These are phyloP conservation scores for Cytospora leucostoma DNA, from an alignment of 2,329 filamentous ascomycete species.

Conservation along the genomic window DNA sequence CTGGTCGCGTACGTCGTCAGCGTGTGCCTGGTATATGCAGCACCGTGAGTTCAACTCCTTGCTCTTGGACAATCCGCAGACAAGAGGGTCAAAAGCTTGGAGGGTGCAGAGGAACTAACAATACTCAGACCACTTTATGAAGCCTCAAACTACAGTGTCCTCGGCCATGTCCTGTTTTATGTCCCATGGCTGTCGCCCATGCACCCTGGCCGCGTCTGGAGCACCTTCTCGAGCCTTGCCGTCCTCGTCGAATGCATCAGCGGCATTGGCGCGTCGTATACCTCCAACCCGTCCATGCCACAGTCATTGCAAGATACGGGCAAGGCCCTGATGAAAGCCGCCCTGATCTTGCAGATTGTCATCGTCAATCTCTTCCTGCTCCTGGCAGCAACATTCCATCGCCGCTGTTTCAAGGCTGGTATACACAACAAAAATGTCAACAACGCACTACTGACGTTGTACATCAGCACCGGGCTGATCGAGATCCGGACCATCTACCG, in stretches of 20 bases:
- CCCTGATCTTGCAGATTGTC: conserved; percentile 49
- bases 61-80: background rate
- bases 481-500: conserved; percentile 52
- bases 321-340: conserved; percentile 42
- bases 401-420: conserved; percentile 34
- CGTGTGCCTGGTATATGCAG: conserved; percentile 40
- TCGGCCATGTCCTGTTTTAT: conserved; percentile 63
- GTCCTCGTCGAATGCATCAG: conserved; percentile 50
- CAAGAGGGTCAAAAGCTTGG: background rate
- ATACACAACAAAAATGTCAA: conserved; percentile 29
- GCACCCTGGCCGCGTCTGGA: conserved; percentile 47
- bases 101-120: conserved; percentile 3
- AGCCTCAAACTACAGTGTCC: conserved; percentile 64
- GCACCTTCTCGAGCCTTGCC: conserved; percentile 50
- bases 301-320: conserved; percentile 38
- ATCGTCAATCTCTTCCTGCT: conserved; percentile 48
- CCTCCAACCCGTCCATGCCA: conserved; percentile 40
- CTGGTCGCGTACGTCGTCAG: conserved; percentile 45
- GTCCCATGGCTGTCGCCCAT: conserved; percentile 60
- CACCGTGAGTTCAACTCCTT: conserved; percentile 33
- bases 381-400: conserved; percentile 49
- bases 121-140: conserved; percentile 57
- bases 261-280: conserved; percentile 44
- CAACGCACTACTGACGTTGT: conserved; percentile 42
- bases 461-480: conserved; percentile 47